Base-by-base conservation (phyloP, 176 grass and related monocot genomes). In the Avena insularis region DNA sequence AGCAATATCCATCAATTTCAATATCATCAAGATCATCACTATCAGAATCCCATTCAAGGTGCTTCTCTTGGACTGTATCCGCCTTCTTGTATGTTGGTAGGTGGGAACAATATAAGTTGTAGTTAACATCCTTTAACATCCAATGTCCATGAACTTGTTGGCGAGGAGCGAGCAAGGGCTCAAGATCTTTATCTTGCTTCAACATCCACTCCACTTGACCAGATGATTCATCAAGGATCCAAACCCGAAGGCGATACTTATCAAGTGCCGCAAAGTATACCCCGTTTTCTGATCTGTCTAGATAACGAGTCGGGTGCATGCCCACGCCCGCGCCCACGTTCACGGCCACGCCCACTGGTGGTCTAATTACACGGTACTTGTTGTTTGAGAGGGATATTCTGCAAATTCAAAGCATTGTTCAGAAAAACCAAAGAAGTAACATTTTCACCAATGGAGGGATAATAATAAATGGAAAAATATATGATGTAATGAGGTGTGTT, bases 121-220 rank as follows among this genome's bases (percentile, higher is more conserved):
- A 70, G 67, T 70, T 70, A 43, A 70, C 35, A 70, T 70, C 67
- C 38, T 12, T 71, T 46, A 71, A 43, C 38, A 21, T 45, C 69
- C 69, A 71, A 46, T 17, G 69, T 46, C 69, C 19, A 46, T 71
- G 38, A 20, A 45, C 19, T 46, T 71, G 69, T 71, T 9, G 9
- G 38, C 46, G 38, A 40, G 17, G 67, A 20, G 69, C 4, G 19
- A 45, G 19, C 19, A 29, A 29, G 29, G 29, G 29, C 29, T 29
- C 29, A 29, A 29, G 29, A 29, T 29, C 29, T 29, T 29, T 29
- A 29, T 29, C 29, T 29, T 29, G 29, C 29, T 29, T 29, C 29
- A 29, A 29, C 29, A 29, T 29, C 29, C 29, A 29, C 29, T 29
- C 29, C 29, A 29, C 29, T 29, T 29, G 29, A 29, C 29, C 29